Evolutionary conservation across 1,139 yeast genomes (phyloP).

Genomic region (Saccharomyces hybrid): DNA sequence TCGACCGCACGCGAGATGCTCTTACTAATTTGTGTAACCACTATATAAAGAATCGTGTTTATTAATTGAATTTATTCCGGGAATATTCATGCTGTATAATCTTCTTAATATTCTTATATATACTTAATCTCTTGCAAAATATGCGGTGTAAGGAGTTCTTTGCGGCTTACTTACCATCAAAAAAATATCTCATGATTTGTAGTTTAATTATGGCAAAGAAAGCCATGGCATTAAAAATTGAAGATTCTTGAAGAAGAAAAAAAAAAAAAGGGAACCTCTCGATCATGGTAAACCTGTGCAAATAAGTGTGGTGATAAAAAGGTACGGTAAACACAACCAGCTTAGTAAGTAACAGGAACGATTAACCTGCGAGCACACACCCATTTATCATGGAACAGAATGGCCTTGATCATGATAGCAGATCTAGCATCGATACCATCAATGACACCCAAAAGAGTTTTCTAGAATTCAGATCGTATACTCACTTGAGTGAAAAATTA

Average conservation of each 20-base stretch:
- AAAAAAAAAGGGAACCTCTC: neutral
- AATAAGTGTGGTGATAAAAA: neutral
- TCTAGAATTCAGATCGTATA: slow-evolving; percentile 9
- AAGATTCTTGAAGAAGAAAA: neutral
- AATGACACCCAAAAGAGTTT: slow-evolving; percentile 6
- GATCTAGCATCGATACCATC: slow-evolving; percentile 4
- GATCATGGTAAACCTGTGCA: neutral
- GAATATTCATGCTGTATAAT: neutral
- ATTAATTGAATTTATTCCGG: slow-evolving; percentile 4
- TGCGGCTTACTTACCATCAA: neutral
- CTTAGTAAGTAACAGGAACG: neutral
- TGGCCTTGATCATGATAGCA: slow-evolving; percentile 6
- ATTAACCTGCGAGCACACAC: neutral
- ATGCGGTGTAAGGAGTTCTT: neutral
- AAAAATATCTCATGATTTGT: neutral
- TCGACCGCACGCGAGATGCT: neutral
- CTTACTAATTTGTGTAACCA: slow-evolving; percentile 1
- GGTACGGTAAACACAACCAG: neutral
- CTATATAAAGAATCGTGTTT: neutral
- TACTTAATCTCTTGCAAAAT: neutral
- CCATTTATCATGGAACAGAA: slow-evolving; percentile 9
- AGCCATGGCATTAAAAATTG: neutral
- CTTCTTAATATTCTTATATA: neutral
- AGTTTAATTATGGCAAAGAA: neutral
- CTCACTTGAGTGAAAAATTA: slow-evolving; percentile 7